Conservation (phyloP, 345 rosid species). For the Adansonia digitata region DNA sequence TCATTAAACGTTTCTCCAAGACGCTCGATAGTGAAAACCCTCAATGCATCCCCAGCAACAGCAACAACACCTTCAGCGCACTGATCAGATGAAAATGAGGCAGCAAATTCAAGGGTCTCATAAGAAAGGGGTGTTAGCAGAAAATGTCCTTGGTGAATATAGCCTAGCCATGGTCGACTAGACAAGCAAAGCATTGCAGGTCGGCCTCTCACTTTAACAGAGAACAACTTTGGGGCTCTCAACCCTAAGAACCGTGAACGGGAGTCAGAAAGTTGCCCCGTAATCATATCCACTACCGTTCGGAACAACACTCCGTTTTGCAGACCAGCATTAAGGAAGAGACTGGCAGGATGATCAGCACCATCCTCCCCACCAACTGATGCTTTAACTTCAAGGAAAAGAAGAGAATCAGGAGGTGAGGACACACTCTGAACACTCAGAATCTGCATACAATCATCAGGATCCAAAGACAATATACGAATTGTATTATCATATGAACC, state of each 20-base stretch:
- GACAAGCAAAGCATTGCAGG: slow-evolving; percentile 96
- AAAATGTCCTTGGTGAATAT: slow-evolving; percentile 97
- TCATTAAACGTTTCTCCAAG: slow-evolving; percentile 96
- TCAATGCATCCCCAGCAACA: slow-evolving; percentile 92
- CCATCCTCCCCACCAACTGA: slow-evolving; percentile 96
- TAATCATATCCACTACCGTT: slow-evolving; percentile 94
- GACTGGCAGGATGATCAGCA: slow-evolving; percentile 98
- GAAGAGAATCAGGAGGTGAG: slow-evolving; percentile 94
- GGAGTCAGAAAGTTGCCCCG: slow-evolving; percentile 98
- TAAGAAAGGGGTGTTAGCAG: slow-evolving; percentile 88
- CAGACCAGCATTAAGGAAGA: slow-evolving; percentile 94
- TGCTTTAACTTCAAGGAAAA: slow-evolving; percentile 97
- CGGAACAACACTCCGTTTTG: slow-evolving; percentile 90
- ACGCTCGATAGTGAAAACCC: slow-evolving; percentile 88
- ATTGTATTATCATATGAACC: slow-evolving; percentile 96
- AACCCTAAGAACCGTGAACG: slow-evolving; percentile 92
- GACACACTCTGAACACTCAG: slow-evolving; percentile 97
- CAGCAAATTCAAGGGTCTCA: slow-evolving; percentile 91
- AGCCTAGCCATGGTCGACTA: slow-evolving; percentile 98
- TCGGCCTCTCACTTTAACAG: slow-evolving; percentile 76
- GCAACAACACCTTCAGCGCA: slow-evolving; percentile 98
- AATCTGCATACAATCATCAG: slow-evolving; percentile 97
- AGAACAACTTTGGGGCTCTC: slow-evolving; percentile 88
- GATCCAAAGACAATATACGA: slow-evolving; percentile 90
- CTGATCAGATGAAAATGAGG: slow-evolving; percentile 97